phyloP scores from a whole-genome alignment of 768 basidiomycete genomes.

The Lyophyllum shimeji region DNA sequence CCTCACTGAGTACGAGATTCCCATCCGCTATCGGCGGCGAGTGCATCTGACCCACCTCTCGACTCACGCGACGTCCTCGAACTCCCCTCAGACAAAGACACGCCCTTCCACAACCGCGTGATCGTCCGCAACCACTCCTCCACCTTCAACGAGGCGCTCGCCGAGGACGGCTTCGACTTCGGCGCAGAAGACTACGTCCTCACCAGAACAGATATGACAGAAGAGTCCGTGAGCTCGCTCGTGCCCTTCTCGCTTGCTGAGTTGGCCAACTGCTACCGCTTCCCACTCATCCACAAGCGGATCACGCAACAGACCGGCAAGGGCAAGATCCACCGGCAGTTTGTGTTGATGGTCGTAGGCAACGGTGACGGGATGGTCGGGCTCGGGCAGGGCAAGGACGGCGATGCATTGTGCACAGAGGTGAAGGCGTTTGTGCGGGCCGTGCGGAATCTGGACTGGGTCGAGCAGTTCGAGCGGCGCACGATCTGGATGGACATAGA shows the following conservation, averaged over 20 bases:
- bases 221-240: conserved; percentile 25
- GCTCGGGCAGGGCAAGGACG: conserved; percentile 78
- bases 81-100: conserved; percentile 51
- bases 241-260: conserved; percentile 22
- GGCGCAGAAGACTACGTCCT: conserved; percentile 26
- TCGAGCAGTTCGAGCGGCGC: conserved; percentile 88
- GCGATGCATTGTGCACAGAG: conserved; percentile 49
- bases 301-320: conserved; percentile 92
- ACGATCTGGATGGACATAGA: conserved; percentile 94
- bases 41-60: conserved; percentile 49
- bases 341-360: conserved; percentile 71
- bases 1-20: conserved; percentile 3
- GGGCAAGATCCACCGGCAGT: conserved; percentile 75
- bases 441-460: conserved; percentile 85
- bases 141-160: conserved; percentile 49
- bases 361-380: conserved; percentile 85
- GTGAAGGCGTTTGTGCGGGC: conserved; percentile 66
- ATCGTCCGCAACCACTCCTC: conserved; percentile 72
- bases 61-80: conserved; percentile 58
- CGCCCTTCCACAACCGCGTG: conserved; percentile 60
- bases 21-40: conserved; percentile 1
- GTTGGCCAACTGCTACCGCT: conserved; percentile 32
- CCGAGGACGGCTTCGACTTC: conserved; percentile 31
- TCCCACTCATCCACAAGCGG: conserved; percentile 48
- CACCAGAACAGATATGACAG: conserved; percentile 27